A percentile compares a stretch with the other conserved stretches of the same genome.
Conservation (phyloP, 169 alveolate species). For the Plasmodium blacklocki region DNA sequence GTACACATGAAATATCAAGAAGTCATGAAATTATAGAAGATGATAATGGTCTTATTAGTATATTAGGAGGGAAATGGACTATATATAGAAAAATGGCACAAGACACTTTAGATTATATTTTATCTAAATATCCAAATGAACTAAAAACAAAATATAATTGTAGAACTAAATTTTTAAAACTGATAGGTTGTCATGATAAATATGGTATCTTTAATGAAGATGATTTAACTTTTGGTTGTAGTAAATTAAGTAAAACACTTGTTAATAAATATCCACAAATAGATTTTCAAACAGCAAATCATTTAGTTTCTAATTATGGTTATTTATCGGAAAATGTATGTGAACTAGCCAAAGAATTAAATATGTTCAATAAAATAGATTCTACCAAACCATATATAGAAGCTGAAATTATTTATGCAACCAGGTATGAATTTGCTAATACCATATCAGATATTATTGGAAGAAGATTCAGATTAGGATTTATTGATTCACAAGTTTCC, state of each 20-base stretch:
- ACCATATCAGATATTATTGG: conserved; percentile 88
- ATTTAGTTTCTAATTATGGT: conserved; percentile 86
- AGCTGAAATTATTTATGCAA: conserved; percentile 86
- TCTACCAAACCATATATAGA: conserved; percentile 79
- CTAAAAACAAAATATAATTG: conserved; percentile 80
- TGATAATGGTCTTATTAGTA: conserved; percentile 89
- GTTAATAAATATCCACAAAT: conserved; percentile 74
- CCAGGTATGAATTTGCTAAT: conserved; percentile 85
- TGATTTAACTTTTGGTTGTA: conserved; percentile 81
- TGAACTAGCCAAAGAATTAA: conserved; percentile 77
- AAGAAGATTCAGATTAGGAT: conserved; percentile 85
- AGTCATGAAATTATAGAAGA: conserved; percentile 92
- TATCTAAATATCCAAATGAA: conserved; percentile 68
- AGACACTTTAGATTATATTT: conserved; percentile 84
- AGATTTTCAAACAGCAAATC: conserved; percentile 78
- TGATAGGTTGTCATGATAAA: conserved; percentile 79
- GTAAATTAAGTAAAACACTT: conserved; percentile 76
- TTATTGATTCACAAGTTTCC: conserved; percentile 82
- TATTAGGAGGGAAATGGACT: conserved; percentile 97
- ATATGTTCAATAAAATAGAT: conserved; percentile 79
- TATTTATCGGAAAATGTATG: conserved; percentile 84
- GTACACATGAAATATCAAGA: conserved; percentile 90
- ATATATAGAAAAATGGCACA: conserved; percentile 95
- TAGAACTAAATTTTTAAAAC: conserved; percentile 81
- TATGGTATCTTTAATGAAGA: conserved; percentile 77